These are phyloP conservation scores for Brassica carinata DNA, from an alignment of 345 rosid genomes.

Conservation along the genomic window DNA sequence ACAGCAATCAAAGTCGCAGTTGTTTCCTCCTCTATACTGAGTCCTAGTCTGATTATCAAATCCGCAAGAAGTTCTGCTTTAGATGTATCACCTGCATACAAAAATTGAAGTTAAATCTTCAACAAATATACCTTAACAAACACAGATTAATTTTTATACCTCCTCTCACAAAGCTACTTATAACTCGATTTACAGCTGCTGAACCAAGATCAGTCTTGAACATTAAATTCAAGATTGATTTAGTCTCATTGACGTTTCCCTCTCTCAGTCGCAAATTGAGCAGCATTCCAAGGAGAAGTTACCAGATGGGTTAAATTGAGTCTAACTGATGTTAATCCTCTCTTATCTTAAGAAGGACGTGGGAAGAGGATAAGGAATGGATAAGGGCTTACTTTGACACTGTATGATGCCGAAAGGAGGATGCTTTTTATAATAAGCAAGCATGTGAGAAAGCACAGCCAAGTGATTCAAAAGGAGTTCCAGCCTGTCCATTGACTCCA, in stretches of 20 bases:
- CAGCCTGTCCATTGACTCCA: too few species aligned
- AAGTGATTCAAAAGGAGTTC: too few species aligned
- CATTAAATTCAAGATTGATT: slow-evolving; percentile 55
- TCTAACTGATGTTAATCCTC: too few species aligned
- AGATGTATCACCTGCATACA: slow-evolving; percentile 53
- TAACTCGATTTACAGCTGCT: slow-evolving; percentile 51
- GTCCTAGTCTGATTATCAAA: slow-evolving; percentile 50
- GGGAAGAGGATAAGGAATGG: too few species aligned
- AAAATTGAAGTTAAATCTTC: slow-evolving; percentile 12
- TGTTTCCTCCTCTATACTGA: slow-evolving; percentile 53
- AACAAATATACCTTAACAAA: slow-evolving; percentile 10
- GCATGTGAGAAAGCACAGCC: too few species aligned
- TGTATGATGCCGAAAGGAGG: too few species aligned
- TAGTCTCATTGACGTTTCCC: slow-evolving; percentile 37
- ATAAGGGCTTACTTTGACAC: too few species aligned
- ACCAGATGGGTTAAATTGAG: too few species aligned
- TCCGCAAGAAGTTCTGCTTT: slow-evolving; percentile 50
- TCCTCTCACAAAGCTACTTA: slow-evolving; percentile 54
- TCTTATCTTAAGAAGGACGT: too few species aligned
- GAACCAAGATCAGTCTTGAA: slow-evolving; percentile 54
- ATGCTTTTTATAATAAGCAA: too few species aligned
- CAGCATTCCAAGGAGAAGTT: slow-evolving; percentile 59
- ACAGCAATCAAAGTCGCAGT: slow-evolving; percentile 54
- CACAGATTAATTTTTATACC: slow-evolving; percentile 41
- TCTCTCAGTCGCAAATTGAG: slow-evolving; percentile 52